Base-by-base conservation (phyloP, 768 basidiomycete species). In the Lactarius hatsudake region DNA sequence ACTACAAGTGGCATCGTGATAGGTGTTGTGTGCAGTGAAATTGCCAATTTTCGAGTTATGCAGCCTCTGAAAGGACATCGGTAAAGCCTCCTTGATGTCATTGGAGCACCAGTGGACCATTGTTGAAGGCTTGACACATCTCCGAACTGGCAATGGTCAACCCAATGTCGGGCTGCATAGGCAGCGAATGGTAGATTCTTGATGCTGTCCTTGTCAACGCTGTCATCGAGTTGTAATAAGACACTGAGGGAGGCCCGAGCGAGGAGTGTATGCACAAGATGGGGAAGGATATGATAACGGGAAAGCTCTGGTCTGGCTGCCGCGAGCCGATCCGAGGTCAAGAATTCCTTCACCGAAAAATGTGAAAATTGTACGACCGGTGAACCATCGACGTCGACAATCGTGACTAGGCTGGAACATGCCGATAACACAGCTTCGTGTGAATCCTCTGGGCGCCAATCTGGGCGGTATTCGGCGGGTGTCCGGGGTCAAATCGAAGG, bases 371-470 rank as follows among this genome's bases (percentile, higher is more conserved):
- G 48, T 2, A 48, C 48, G n/a, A 48, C 55, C 17, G 20, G 17
- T 15, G 30, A 28, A 56, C 55, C 55, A 0, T 30, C 15, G 28
- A 20, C 28, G 17, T 32, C 55, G 17, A 56, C 28, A 34, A 56
- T 7, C 7, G 3, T 30, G 28, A 56, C 32, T 13, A 56, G 55
- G 55, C 55, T 56, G 55, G 28, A 28, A 34, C 55, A 56, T 4
- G 55, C 32, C 17, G 28, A 23, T 23, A 48, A 12, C 10, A 48
- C 48, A 48, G 48, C 48, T 10, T 48, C 48, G 23, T 48, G 23
- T 1, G 32, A 30, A 56, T 59, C 36, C 20, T 59, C 57, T 18
- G 57, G 57, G 57, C 57, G 57, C 57, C 57, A 59, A 38, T 36
- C 57, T 40, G 8, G 2, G 10, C 32, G 57, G 4, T 36, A 59